These are phyloP conservation scores for Daldinia sp. DNA, from an alignment of 2,329 filamentous ascomycete genomes.

Conservation along the genomic window DNA sequence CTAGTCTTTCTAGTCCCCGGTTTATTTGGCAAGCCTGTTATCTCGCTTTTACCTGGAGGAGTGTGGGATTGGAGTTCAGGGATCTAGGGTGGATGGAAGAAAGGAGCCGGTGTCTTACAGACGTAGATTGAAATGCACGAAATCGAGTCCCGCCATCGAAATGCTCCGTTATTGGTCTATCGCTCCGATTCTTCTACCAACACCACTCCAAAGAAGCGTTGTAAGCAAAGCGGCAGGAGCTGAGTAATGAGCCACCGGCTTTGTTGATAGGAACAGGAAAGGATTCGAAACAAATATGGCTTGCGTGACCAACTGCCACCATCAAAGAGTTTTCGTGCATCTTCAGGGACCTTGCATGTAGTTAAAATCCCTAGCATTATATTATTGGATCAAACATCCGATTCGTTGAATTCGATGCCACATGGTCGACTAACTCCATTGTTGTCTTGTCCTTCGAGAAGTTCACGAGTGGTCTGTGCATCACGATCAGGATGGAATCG, in stretches of 20 bases:
- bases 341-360: slow-evolving; percentile 10
- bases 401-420: neutral
- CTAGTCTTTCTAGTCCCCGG: neutral
- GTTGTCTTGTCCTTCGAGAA: neutral
- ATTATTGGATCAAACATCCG: slow-evolving; percentile 23
- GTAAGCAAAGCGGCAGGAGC: neutral
- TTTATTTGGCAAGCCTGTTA: slow-evolving; percentile 3
- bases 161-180: neutral
- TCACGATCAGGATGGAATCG: neutral
- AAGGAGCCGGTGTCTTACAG: neutral
- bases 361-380: neutral
- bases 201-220: neutral
- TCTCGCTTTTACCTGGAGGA: slow-evolving; percentile 4
- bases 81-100: slow-evolving; percentile 7
- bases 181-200: neutral
- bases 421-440: neutral
- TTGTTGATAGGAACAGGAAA: slow-evolving; percentile 4
- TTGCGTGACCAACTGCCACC: slow-evolving; percentile 2
- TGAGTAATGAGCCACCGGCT: neutral
- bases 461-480: neutral
- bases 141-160: neutral
- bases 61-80: slow-evolving; percentile 3
- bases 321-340: slow-evolving; percentile 1
- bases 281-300: neutral
- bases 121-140: neutral